Evolutionary conservation across 1,139 yeast genomes (phyloP).

Genomic region (Candida sp.): DNA sequence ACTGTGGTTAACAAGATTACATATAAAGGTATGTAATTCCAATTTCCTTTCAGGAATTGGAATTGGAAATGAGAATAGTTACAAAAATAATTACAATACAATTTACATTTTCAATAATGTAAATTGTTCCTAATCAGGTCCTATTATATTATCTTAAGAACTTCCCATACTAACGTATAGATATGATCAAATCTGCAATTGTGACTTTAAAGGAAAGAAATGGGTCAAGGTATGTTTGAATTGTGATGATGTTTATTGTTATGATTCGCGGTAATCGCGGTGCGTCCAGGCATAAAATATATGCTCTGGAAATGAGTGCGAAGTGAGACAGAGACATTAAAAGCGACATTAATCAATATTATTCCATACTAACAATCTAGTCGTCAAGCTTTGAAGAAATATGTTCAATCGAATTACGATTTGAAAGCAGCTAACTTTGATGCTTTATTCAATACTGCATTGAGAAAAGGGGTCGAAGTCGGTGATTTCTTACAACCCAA

Average conservation of each 20-base stretch:
- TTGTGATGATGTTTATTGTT: too few relatives aligned
- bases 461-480: constrained; percentile 75
- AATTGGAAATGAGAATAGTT: too few relatives aligned
- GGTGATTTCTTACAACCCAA: constrained; percentile 85
- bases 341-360: too few relatives aligned
- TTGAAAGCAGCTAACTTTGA: constrained; percentile 66
- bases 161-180: constrained; percentile 40
- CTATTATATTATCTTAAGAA: too few relatives aligned
- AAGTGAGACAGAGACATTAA: too few relatives aligned
- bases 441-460: constrained; percentile 70
- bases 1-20: constrained; percentile 37
- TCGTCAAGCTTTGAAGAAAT: constrained; percentile 76
- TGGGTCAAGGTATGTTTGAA: constrained; percentile 65
- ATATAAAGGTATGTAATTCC: constrained; percentile 53
- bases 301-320: too few relatives aligned
- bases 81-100: too few relatives aligned
- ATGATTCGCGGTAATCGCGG: too few relatives aligned
- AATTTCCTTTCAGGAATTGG: too few relatives aligned
- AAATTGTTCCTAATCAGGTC: too few relatives aligned
- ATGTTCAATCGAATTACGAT: constrained; percentile 60
- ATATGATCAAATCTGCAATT: constrained; percentile 76
- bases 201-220: constrained; percentile 72
- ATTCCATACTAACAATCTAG: constrained; percentile 24
- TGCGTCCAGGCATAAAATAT: too few relatives aligned
- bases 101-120: too few relatives aligned